Evolutionary conservation across 345 rosid species (phyloP).

Genomic region (Alliaria petiolata): DNA sequence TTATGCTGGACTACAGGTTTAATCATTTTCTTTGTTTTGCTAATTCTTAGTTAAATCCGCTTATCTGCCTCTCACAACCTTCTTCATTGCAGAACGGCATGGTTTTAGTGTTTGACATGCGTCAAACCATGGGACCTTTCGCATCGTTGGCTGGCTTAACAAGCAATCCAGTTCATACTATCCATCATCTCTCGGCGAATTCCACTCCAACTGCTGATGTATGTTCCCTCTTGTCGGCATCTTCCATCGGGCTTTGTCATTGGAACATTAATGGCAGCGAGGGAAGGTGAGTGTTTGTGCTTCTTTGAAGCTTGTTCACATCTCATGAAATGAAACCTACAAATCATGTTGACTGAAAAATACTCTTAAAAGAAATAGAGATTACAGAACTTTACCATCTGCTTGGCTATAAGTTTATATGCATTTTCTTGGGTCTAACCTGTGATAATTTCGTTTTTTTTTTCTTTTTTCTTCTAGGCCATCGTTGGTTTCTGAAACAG

Average conservation of each 20-base stretch:
- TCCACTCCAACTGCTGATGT: conserved; percentile 36
- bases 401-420: neutral
- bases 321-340: neutral
- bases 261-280: conserved; percentile 59
- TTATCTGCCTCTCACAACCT: neutral
- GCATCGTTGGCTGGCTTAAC: conserved; percentile 57
- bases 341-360: neutral
- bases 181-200: conserved; percentile 44
- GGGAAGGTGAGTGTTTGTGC: conserved; percentile 48
- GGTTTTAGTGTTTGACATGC: conserved; percentile 73
- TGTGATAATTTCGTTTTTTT: neutral
- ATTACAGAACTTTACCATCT: neutral
- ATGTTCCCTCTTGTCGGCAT: conserved; percentile 62
- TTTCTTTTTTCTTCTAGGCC: conserved; percentile 44
- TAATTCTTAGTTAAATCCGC: neutral
- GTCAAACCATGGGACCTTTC: conserved; percentile 62
- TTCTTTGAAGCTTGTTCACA: neutral
- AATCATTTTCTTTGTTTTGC: conserved; percentile 13
- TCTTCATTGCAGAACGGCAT: conserved; percentile 56
- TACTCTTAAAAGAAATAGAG: neutral
- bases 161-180: conserved; percentile 71
- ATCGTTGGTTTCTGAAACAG: conserved; percentile 48
- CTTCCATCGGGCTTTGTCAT: conserved; percentile 72
- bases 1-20: conserved; percentile 88
- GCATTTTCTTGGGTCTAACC: conserved; percentile 22